These are phyloP conservation scores for Hordeum vulgare DNA, from an alignment of 176 grass and related monocot genomes.

Conservation along the genomic window MorexV3_pseudomolecules_assembly NC_058522.1:254291513-254292012, in stretches of 20 bases:
- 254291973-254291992: neutral
- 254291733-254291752: slow-evolving; percentile 73
- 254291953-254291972: neutral
- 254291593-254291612: slow-evolving; percentile 77
- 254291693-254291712: slow-evolving; percentile 76
- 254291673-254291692: slow-evolving; percentile 66
- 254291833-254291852: neutral
- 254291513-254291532: slow-evolving; percentile 74
- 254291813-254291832: neutral
- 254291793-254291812: neutral
- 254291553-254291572: slow-evolving; percentile 68
- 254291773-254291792: slow-evolving; percentile 85
- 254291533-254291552: slow-evolving; percentile 72
- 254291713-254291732: slow-evolving; percentile 66
- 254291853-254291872: neutral
- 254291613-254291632: slow-evolving; percentile 70
- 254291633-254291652: slow-evolving; percentile 75
- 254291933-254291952: no score
- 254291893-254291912: no score
- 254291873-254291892: no score
- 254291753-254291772: slow-evolving; percentile 66
- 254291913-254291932: neutral
- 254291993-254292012: neutral
- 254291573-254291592: slow-evolving; percentile 60
- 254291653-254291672: slow-evolving; percentile 60